Base-by-base conservation (phyloP, 768 basidiomycete species). In the Cystobasidium tubakii region DNA sequence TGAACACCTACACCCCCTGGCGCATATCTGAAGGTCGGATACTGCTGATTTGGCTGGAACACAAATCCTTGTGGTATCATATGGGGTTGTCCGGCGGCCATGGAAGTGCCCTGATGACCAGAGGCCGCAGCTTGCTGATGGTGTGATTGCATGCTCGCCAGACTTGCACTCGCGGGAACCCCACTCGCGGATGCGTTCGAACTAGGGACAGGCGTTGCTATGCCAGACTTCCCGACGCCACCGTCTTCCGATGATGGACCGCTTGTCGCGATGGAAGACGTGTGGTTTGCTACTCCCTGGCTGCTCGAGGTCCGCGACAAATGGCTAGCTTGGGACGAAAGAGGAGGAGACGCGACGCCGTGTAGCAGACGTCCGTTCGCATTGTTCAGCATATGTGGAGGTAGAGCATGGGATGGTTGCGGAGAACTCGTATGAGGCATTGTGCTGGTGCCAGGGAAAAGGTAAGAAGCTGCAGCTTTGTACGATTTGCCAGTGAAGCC, bases 401-500 rank as follows among this genome's bases (percentile, higher is more conserved):
- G 69, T 7, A 71, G 53, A 39, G 31, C 55, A 31, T 31, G 50
- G 21, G 54, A 53, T 15, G 54, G 69, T 55, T 71, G 50, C 23
- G 69, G 69, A 2, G 69, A 50, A 9, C 60, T 33, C 6, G 54
- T 34, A 34, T 71, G 69, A n/a, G 15, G 10, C 17, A 31, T 3
- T 3, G 6, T 60, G 42, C 29, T 39, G 10, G 63, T 31, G 34
- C 63, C 36, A 19, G 63, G 63, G 43, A 25, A 39, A 17, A 36
- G 39, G 36, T 39, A 65, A 12, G 63, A 46, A 4, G 33, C 63
- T 12, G 63, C 63, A 36, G 34, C 43, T 29, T 46, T 31, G 55
- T 42, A 71, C 10, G 69, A 36, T 25, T 60, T 55, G 69, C 69
- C 69, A n/a, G 54, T 36, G 55, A 71, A 71, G n/a, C 54, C 69